Conservation (phyloP, 108 stramenopile species). For the Fragilariopsis cylindrus region DNA sequence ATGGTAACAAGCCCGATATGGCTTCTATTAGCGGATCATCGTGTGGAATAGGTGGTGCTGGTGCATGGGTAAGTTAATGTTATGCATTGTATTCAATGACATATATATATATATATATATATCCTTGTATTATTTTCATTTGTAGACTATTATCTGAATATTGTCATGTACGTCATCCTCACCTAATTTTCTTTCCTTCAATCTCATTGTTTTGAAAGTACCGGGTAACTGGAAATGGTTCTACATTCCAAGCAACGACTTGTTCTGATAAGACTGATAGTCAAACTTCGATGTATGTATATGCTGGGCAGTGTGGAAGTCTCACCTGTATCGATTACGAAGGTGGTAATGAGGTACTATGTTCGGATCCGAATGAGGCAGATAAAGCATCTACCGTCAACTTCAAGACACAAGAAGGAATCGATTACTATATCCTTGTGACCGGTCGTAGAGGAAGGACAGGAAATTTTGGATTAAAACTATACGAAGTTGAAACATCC, state of each 20-base stretch:
- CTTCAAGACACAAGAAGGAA: constrained; percentile 11
- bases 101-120: no score
- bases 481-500: background rate
- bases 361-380: background rate
- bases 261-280: background rate
- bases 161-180: no score
- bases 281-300: constrained; percentile 5
- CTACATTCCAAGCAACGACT: background rate
- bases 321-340: constrained; percentile 7
- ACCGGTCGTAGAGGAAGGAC: background rate
- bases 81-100: no score
- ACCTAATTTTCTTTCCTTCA: no score
- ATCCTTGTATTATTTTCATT: no score
- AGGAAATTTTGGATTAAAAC: background rate
- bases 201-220: background rate
- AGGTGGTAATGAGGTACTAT: background rate
- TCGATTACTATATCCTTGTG: constrained; percentile 10
- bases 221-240: background rate
- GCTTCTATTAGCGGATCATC: background rate
- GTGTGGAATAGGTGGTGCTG: background rate
- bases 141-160: no score
- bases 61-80: background rate
- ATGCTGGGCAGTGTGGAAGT: background rate
- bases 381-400: constrained; percentile 1
- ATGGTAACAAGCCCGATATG: constrained; percentile 10